Evolutionary conservation across 2,329 filamentous ascomycete species (phyloP).

Genomic region (Apiospora malaysiana): DNA sequence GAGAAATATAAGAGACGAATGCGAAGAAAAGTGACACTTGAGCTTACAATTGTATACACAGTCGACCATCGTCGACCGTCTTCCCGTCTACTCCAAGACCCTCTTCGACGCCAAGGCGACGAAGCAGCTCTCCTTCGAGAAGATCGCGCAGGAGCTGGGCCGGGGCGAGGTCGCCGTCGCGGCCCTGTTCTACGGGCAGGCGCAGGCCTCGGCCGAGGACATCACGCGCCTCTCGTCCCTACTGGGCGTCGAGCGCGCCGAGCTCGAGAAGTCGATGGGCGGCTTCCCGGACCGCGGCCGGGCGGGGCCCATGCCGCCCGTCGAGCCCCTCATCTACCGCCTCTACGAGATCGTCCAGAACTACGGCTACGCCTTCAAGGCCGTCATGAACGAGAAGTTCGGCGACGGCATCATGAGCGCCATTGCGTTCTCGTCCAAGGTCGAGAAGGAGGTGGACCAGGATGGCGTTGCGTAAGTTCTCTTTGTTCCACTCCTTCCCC

Average conservation of each 20-base stretch:
- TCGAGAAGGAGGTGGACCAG: conserved; percentile 92
- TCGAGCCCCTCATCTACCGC: conserved; percentile 86
- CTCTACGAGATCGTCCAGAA: conserved; percentile 96
- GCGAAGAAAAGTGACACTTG: not conserved
- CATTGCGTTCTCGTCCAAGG: conserved; percentile 86
- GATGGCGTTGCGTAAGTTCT: conserved; percentile 65
- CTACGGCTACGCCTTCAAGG: conserved; percentile 96
- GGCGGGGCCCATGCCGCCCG: conserved; percentile 81
- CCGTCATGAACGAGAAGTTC: conserved; percentile 93
- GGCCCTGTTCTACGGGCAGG: conserved; percentile 90
- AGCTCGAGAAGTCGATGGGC: conserved; percentile 64
- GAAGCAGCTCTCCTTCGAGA: conserved; percentile 78
- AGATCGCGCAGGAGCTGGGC: conserved; percentile 74
- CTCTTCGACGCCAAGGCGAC: conserved; percentile 83
- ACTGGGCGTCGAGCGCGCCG: conserved; percentile 62
- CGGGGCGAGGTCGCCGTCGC: conserved; percentile 85
- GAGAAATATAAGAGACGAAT: not conserved
- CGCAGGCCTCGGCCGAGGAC: conserved; percentile 74
- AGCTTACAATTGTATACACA: conserved; percentile 39
- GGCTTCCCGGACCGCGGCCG: conserved; percentile 83
- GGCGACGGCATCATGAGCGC: conserved; percentile 97
- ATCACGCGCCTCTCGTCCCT: conserved; percentile 67
- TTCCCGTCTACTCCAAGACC: conserved; percentile 72
- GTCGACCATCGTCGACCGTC: conserved; percentile 69
- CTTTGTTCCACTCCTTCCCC: no score